Evolutionary conservation across 2,329 filamentous ascomycete genomes (phyloP), one percentile per base, ranked within the genome.

Genomic region (Paracamarosporium sp.): DNA sequence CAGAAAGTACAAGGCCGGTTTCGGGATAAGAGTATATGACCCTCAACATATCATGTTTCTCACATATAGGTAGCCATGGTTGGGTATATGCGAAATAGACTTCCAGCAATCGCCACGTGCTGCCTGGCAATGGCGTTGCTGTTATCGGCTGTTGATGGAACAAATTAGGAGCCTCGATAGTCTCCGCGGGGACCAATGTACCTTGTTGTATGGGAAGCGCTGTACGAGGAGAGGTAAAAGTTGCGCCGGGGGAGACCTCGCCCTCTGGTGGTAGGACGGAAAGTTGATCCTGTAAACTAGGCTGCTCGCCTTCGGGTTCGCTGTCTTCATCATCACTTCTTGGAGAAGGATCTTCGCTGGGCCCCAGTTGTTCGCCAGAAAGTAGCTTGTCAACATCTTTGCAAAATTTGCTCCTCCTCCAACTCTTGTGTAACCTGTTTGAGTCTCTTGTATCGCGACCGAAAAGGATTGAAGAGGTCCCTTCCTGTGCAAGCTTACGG

Each of bases 41-140:
- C 25, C 83, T 83, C 28, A 89, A 78, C 4, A 91, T 78, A 40
- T 84, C 82, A 47, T 89, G 84, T 60, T 88, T 89, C 61, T 92
- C 88, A 11, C 89, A 80, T 25, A 93, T 87, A 0, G 90, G 90
- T 25, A 93, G 82, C 90, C 90, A 93, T 52, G 85, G 87, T 70
- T 93, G 89, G 0, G 88, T 91, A 65, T 91, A 91, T 1, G 89
- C 85, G 58, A 91, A 90, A 70, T 92, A 93, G 4, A 90, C 82
- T 63, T 92, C 88, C 36, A 93, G 77, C 4, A 93, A 80, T 2
- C 83, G 80, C 79, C 81, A 87, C 69, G 82, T 85, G 66, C 85
- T 83, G 15, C 73, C 68, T 15, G 83, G 87, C 0, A 90, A 76
- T 38, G 55, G 53, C 33, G 53, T 59, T 7, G 53, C 36, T 20